These are phyloP conservation scores for Aechmea fasciata DNA, from an alignment of 176 grass and related monocot genomes.

Conservation along the genomic window DNA sequence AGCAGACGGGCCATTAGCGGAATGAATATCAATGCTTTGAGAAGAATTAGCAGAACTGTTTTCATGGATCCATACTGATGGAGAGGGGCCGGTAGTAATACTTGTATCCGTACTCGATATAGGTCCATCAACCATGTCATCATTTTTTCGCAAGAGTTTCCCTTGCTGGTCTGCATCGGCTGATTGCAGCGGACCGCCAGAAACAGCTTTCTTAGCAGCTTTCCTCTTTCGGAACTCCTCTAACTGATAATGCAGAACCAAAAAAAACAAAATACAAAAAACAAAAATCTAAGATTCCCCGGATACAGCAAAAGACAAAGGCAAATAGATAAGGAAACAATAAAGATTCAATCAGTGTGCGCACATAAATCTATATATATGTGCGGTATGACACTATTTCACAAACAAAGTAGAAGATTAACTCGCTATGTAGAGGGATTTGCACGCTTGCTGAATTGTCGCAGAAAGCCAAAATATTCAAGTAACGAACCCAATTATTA, in stretches of 20 bases:
- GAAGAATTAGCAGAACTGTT: slow-evolving; percentile 29
- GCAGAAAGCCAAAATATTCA: too few species aligned
- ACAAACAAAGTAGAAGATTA: too few species aligned
- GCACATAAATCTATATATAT: too few species aligned
- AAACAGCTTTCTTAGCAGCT: slow-evolving; percentile 40
- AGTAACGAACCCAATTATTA: too few species aligned
- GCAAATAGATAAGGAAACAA: background rate
- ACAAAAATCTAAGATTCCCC: background rate
- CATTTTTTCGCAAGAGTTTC: slow-evolving; percentile 31
- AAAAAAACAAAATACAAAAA: background rate
- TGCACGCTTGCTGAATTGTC: too few species aligned
- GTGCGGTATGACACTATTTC: too few species aligned
- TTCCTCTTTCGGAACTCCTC: slow-evolving; percentile 95
- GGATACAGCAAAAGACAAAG: background rate
- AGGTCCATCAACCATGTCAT: slow-evolving; percentile 11
- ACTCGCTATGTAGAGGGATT: too few species aligned
- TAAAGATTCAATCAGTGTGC: background rate
- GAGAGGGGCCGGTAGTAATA: slow-evolving; percentile 17
- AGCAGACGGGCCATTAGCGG: slow-evolving; percentile 11
- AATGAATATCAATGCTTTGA: slow-evolving; percentile 9
- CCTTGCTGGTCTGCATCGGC: slow-evolving; percentile 25
- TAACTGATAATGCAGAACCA: slow-evolving; percentile 37
- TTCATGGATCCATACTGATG: slow-evolving; percentile 13
- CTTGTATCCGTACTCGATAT: slow-evolving; percentile 25
- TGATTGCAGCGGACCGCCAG: slow-evolving; percentile 18